Evolutionary conservation across 306 rosid genomes (phyloP), one percentile per base, ranked within the genome.

Genomic region (Elaeagnus macrophylla): DNA sequence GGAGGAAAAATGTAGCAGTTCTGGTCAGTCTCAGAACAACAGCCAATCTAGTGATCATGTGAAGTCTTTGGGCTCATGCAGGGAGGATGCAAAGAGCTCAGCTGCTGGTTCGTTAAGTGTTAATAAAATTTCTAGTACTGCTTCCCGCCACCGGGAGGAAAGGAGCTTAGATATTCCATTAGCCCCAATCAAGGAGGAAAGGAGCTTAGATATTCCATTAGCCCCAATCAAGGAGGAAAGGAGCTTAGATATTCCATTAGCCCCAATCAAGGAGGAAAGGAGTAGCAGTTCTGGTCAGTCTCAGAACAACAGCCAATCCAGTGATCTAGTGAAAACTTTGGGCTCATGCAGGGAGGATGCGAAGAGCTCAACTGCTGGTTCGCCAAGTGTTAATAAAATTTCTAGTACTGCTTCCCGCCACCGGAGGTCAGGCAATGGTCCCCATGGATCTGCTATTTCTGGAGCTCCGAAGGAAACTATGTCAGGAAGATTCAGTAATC

Each of bases 221-320:
- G 61, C 77, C 15, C 76, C 84, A 56, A 81, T 70, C 16, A 88
- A 72, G 73, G 96, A 88, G 62, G 96, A 88, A 70, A 78, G 84
- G 36, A 54, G 59, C 60, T 75, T 85, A 9, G 94, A 81, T 57
- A 70, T 67, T 56, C 88, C 81, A n/a, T 39, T 65, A 43, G 61
- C 77, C 15, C 76, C 84, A 56, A 81, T 70, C 16, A 88, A 72
- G 73, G 96, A 88, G 62, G 96, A 88, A 70, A 78, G 83, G 69
- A 84, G 94, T 67, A 80, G 94, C 64, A 82, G 96, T 72, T 88
- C 94, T 39, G 84, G 96, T 69, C 96, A 74, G 64, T 88, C 96
- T 39, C 90, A 77, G 53, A 84, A 80, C 72, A 88, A 81, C 61
- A 78, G 88, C 67, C 94, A 84, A 50, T 88, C 96, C 37, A 80